Base-by-base conservation (phyloP, 495 filamentous ascomycete species). In the Trichoderma erinaceum region DNA sequence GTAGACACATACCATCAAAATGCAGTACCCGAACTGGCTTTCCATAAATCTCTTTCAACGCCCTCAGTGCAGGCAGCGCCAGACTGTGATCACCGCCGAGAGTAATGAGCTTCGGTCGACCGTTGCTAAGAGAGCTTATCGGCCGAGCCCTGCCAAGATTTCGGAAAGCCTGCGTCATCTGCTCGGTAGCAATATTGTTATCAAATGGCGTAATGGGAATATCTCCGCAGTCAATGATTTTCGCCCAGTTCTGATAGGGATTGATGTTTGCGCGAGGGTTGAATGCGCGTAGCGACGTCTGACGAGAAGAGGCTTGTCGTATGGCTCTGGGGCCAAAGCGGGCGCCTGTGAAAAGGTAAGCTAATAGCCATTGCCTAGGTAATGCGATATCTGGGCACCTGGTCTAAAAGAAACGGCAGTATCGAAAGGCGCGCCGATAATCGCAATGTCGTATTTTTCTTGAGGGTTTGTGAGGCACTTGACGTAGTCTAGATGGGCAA, bases 371-470 rank as follows among this genome's bases (percentile, higher is more conserved):
- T 18, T 18, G 11, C 5, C 27, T 61, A 3, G 6, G 21, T 5
- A 23, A 52, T 32, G 11, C 16, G 13, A 32, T 29, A 21, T 35
- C 2, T 41, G 41, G 41, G 52, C 75, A 87, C 89, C 89, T 65
- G 92, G 92, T 70, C 92, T 80, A 78, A 94, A 94, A 70, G 80
- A 87, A 21, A 91, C 88, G 21, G 91, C 90, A 0, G 91, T 94
- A 75, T 96, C 92, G 73, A 96, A 96, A 0, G 92, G 92, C 1
- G 86, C 91, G 1, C 92, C 92, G 64, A 96, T 85, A 64, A 96
- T 85, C 41, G 82, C 92, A 69, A 96, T 92, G 74, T 96, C 92
- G 71, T 88, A 94, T 32, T 77, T 74, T 69, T 84, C 84, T 46
- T 84, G 78, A 0, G 89, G 90, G 63, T 85, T 84, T 41, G 87